Evolutionary conservation across 2,329 filamentous ascomycete genomes (phyloP).

Genomic region (Blastomyces gilchristii): DNA sequence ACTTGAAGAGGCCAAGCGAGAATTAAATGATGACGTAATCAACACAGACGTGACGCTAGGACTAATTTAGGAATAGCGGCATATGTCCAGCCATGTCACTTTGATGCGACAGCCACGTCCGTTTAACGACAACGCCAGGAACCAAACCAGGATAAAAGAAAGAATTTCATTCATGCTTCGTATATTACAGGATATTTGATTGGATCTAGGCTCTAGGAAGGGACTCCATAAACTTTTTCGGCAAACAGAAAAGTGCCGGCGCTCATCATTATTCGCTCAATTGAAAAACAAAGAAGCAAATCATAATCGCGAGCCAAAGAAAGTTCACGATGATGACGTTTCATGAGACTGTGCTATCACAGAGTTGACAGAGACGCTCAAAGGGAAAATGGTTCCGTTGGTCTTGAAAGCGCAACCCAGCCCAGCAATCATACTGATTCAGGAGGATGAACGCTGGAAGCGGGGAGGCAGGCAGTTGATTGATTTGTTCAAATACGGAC

Average conservation of each 20-base stretch:
- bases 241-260: not conserved
- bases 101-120: too few species aligned
- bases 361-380: not conserved
- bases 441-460: not conserved
- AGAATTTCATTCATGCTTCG: not conserved
- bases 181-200: not conserved
- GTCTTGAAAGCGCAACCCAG: not conserved
- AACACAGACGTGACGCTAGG: not conserved
- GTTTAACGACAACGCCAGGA: too few species aligned
- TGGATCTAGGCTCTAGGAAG: not conserved
- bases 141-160: not conserved
- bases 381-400: not conserved
- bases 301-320: not conserved
- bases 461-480: not conserved
- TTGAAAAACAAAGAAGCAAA: not conserved
- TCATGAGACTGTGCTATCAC: not conserved
- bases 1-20: not conserved
- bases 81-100: too few species aligned
- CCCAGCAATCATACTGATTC: not conserved
- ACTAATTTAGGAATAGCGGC: not conserved
- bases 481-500: not conserved
- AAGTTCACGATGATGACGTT: not conserved
- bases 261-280: not conserved
- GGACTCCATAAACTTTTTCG: not conserved
- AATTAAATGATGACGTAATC: not conserved